These are phyloP conservation scores for Symbiodinium pilosum DNA, from an alignment of 73 alveolate species.

Conservation along the genomic window DNA sequence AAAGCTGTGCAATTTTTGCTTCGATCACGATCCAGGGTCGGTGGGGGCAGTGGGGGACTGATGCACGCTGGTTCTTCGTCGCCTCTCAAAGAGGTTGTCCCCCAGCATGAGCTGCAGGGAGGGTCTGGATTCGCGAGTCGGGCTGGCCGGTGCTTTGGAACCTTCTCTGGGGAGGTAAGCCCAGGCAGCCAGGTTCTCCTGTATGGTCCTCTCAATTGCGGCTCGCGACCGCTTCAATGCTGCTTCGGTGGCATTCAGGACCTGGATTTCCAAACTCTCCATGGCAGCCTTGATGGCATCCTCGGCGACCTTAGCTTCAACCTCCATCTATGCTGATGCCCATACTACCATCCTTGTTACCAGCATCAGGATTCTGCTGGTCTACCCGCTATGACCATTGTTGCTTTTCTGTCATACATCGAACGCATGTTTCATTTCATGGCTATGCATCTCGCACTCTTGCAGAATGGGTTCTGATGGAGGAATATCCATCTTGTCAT, in stretches of 20 bases:
- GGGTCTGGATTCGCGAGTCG: not conserved
- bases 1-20: no score
- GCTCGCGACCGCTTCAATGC: not conserved
- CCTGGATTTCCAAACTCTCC: not conserved
- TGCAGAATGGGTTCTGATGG: no score
- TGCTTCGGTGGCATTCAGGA: not conserved
- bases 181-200: not conserved
- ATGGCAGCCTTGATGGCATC: not conserved
- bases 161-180: not conserved
- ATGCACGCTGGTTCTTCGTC: not conserved
- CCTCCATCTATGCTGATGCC: no score
- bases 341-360: no score
- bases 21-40: no score
- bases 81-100: not conserved
- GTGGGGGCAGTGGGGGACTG: no score
- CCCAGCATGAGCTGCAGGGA: not conserved
- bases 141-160: no score
- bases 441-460: no score
- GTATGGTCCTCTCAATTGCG: not conserved
- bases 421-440: no score
- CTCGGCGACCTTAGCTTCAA: not conserved
- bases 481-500: not conserved
- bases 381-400: no score
- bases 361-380: no score
- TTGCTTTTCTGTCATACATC: no score